A percentile compares a stretch with the other conserved stretches of the same genome.
Evolutionary conservation across 139 green algal species (phyloP).

Genomic region (Pleodorina starrii): DNA sequence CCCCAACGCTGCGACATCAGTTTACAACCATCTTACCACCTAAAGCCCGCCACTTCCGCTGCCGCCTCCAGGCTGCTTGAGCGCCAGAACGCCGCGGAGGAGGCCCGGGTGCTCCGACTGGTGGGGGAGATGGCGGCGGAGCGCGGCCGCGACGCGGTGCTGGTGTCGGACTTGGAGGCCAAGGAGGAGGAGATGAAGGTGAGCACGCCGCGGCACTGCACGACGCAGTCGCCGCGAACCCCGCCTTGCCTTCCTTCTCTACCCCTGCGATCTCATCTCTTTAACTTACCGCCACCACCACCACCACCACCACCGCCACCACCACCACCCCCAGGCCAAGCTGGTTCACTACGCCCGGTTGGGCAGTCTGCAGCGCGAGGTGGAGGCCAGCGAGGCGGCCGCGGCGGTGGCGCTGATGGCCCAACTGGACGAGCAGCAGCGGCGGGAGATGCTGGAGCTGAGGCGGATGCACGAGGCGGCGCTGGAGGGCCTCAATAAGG

Average conservation of each 20-base stretch:
- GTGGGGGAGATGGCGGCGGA: constrained; percentile 49
- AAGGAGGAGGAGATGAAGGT: constrained; percentile 45
- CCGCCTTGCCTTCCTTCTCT: not conserved
- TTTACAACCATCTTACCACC: too few species aligned
- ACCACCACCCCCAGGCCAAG: not conserved
- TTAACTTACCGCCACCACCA: too few species aligned
- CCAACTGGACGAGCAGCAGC: not conserved
- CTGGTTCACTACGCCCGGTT: not conserved
- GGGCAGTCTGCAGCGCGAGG: constrained; percentile 23
- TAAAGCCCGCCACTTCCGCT: too few species aligned
- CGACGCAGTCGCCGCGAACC: not conserved
- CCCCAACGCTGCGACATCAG: too few species aligned
- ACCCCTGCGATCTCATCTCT: too few species aligned
- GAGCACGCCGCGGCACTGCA: not conserved
- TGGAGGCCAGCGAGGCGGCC: constrained; percentile 11
- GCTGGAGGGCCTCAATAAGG: not conserved
- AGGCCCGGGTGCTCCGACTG: constrained; percentile 27
- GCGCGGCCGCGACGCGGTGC: constrained; percentile 6
- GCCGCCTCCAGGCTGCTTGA: constrained; percentile 51
- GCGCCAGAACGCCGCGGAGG: constrained; percentile 48
- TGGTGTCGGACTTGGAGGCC: constrained; percentile 33
- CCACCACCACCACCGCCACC: too few species aligned
- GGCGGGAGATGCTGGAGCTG: constrained; percentile 6
- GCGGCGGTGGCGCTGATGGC: constrained; percentile 2
- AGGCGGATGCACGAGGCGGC: constrained; percentile 15